These are phyloP conservation scores for Ordospora colligata DNA, from an alignment of 371 early-diverging fungal species.

Conservation along the genomic window DNA sequence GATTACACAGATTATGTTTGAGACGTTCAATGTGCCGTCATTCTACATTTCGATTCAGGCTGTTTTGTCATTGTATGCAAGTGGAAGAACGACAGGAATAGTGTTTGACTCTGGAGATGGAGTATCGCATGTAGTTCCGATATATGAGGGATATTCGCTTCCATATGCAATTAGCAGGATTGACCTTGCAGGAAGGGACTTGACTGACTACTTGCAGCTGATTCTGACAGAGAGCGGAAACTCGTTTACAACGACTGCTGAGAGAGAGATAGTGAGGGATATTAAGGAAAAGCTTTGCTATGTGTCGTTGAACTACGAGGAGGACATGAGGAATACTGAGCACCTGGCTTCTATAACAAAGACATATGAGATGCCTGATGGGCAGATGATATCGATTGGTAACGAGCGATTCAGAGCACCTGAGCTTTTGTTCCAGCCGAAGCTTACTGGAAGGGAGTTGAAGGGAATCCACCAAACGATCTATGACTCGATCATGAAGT, in stretches of 20 bases:
- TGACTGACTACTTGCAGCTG: constrained; percentile 89
- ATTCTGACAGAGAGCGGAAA: constrained; percentile 95
- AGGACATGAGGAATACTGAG: constrained; percentile 81
- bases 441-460: constrained; percentile 76
- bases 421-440: constrained; percentile 96
- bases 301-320: constrained; percentile 90
- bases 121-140: constrained; percentile 97
- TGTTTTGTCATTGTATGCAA: constrained; percentile 85
- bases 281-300: constrained; percentile 99
- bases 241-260: constrained; percentile 94
- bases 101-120: constrained; percentile 99
- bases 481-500: constrained; percentile 87
- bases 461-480: constrained; percentile 83
- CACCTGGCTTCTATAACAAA: constrained; percentile 70
- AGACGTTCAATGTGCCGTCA: constrained; percentile 93
- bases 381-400: constrained; percentile 90
- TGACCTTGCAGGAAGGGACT: constrained; percentile 85
- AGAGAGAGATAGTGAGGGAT: constrained; percentile 97
- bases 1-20: constrained; percentile 99
- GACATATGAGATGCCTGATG: constrained; percentile 97
- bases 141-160: constrained; percentile 97
- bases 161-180: constrained; percentile 93
- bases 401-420: constrained; percentile 94
- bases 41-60: constrained; percentile 98
- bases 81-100: constrained; percentile 99